Conservation (phyloP, 2,329 filamentous ascomycete species). For the Aspergillaceae sp. region DNA sequence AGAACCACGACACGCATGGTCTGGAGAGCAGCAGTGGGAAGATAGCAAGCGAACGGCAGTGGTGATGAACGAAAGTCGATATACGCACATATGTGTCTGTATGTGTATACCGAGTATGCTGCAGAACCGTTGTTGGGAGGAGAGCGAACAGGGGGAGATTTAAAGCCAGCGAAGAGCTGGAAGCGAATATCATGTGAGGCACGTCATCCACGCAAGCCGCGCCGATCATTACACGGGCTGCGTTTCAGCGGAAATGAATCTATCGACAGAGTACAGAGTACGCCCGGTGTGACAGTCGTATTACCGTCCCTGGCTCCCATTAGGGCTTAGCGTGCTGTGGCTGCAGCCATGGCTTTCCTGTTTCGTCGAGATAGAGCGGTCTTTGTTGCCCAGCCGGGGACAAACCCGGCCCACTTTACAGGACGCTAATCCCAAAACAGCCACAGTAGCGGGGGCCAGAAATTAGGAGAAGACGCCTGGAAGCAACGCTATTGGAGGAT, state of each 20-base stretch:
- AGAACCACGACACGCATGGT: conserved; percentile 17
- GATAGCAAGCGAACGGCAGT: neutral
- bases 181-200: conserved; percentile 7
- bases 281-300: neutral
- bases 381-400: no score
- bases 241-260: neutral
- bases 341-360: no score
- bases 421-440: no score
- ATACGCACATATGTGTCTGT: neutral
- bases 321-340: neutral
- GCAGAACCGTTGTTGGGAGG: no score
- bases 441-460: no score
- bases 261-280: no score
- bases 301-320: neutral
- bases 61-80: neutral
- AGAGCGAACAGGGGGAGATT: neutral
- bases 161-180: conserved; percentile 3
- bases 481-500: no score
- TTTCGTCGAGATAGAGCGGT: no score
- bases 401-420: no score
- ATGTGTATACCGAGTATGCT: neutral
- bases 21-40: neutral
- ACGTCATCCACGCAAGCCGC: conserved; percentile 19
- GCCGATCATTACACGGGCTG: conserved; percentile 10
- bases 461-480: no score